A percentile compares a stretch with the other conserved stretches of the same genome.
Conservation (phyloP, 1,139 yeast species). For the Diutina mesorugosa region DNA sequence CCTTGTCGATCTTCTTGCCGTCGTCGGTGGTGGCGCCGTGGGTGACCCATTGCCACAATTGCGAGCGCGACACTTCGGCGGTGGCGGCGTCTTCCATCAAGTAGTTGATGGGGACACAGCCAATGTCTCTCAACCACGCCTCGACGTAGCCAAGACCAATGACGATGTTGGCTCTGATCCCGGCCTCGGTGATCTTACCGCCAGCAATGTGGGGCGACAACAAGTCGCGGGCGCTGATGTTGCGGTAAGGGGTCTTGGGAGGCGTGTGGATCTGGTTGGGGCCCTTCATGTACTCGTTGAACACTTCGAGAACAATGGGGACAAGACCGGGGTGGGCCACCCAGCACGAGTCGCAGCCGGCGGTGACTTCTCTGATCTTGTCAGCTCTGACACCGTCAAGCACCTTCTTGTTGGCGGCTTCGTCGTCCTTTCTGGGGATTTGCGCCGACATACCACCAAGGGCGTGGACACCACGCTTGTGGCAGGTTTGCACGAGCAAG, state of each 20-base stretch:
- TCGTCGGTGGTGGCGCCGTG: conserved; percentile 54
- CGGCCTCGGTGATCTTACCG: conserved; percentile 57
- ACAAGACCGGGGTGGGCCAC: conserved; percentile 77
- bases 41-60: conserved; percentile 76
- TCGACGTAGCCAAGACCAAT: conserved; percentile 71
- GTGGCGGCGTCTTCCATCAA: conserved; percentile 87
- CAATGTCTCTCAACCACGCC: conserved; percentile 73
- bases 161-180: conserved; percentile 57
- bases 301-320: conserved; percentile 59
- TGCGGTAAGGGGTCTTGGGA: conserved; percentile 29
- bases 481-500: conserved; percentile 57
- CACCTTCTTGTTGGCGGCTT: conserved; percentile 49
- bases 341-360: conserved; percentile 79
- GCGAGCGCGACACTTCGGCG: conserved; percentile 76
- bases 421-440: conserved; percentile 63
- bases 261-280: conserved; percentile 69
- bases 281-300: conserved; percentile 73
- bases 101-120: conserved; percentile 73
- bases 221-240: conserved; percentile 54
- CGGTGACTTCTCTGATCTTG: conserved; percentile 60
- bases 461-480: conserved; percentile 60
- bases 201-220: conserved; percentile 57
- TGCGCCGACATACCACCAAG: conserved; percentile 86
- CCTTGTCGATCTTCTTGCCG: conserved; percentile 45
- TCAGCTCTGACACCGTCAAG: conserved; percentile 64